phyloP scores from a whole-genome alignment of 495 filamentous ascomycete species.

The Xylaria castorea region DNA sequence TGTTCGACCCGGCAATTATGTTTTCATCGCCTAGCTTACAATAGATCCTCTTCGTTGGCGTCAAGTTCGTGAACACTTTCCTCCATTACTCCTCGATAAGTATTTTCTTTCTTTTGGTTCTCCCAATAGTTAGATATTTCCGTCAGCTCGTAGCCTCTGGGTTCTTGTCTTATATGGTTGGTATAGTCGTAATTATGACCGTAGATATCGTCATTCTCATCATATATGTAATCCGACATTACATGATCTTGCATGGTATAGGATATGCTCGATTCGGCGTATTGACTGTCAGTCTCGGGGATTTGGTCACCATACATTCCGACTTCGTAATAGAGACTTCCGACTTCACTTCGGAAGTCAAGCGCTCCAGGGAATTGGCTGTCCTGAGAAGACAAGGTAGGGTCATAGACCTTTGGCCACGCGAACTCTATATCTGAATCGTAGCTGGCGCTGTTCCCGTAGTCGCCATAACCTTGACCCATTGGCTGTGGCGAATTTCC shows the following conservation, averaged over 20 bases:
- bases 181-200: neutral
- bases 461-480: constrained; percentile 4
- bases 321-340: neutral
- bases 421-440: neutral
- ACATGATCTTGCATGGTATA: neutral
- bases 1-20: neutral
- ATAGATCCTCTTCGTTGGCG: neutral
- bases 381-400: neutral
- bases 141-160: neutral
- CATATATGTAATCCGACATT: constrained; percentile 15
- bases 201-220: constrained; percentile 1
- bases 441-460: neutral
- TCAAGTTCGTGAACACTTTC: neutral
- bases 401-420: neutral
- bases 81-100: neutral
- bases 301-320: neutral
- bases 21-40: neutral
- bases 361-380: neutral
- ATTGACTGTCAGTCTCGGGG: neutral
- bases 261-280: neutral
- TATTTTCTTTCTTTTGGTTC: neutral
- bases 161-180: neutral
- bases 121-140: neutral
- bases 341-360: neutral
- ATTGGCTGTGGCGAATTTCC: neutral